Evolutionary conservation across 2,329 filamentous ascomycete species (phyloP), one percentile per base, ranked within the genome.

Genomic region (Pestalotiopsis sp.): DNA sequence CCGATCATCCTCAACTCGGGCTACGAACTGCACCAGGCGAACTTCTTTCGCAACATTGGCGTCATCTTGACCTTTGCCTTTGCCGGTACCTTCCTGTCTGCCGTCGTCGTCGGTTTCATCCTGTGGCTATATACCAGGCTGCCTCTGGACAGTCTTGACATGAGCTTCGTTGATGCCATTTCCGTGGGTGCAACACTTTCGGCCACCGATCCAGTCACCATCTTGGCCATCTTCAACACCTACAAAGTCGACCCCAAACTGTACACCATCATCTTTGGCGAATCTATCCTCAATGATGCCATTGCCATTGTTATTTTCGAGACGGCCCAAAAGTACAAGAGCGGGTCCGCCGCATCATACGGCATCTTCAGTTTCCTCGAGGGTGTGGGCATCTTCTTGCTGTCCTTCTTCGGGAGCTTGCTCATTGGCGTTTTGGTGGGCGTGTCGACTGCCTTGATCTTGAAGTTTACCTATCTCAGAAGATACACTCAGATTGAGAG

Each of bases 161-260:
- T 99, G 82, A 91, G 88, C 67, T 98, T 98, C 78, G 93, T 98
- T 72, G 96, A 99, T 77, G 96, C 96, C 71, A 96, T 99, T 78
- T 97, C 94, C 1, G 94, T 99, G 57, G 96, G 96, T 74, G 96
- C 96, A 58, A 99, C 96, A 0, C 88, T 99, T 39, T 98, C 96
- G 1, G 96, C 96, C 68, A 99, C 96, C 1, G 96, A 99, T 77
- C 96, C 96, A 0, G 95, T 99, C 68, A 99, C 96, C 0, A 98
- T 99, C 74, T 85, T 99, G 66, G 96, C 96, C 78, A 99, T 99
- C 73, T 99, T 99, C 88, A 98, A 98, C 80, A 92, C 96, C 1
- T 99, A 98, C 88, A 98, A 98, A 81, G 96, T 99, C 74, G 96
- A 99, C 75, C 96, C 96, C 2, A 98, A 98, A 81, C 88, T 99